Conservation (phyloP, 352 stramenopile genomes). For the Pythium biforme region DNA sequence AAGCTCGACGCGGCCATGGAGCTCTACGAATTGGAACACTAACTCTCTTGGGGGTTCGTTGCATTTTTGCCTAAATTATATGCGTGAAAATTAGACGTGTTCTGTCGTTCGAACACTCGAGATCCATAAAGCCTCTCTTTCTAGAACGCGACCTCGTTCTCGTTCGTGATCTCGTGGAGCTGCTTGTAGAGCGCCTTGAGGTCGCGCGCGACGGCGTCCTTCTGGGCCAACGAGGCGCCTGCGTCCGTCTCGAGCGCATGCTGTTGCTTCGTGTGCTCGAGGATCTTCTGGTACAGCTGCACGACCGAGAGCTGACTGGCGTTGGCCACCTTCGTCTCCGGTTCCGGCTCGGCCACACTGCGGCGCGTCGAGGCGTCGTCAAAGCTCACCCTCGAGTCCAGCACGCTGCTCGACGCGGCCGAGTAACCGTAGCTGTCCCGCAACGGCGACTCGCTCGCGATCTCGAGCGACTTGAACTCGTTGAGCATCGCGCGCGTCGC, state of each 20-base stretch:
- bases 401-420: conserved; percentile 26
- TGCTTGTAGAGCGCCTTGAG: conserved; percentile 47
- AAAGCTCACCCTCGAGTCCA: conserved; percentile 2
- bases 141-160: conserved; percentile 26
- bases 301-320: conserved; percentile 42
- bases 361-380: background rate
- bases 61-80: background rate
- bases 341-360: background rate
- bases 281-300: conserved; percentile 60
- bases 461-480: conserved; percentile 33
- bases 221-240: conserved; percentile 35
- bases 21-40: no score
- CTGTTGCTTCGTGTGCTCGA: conserved; percentile 60
- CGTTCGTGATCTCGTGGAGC: conserved; percentile 37
- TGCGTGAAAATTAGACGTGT: no score
- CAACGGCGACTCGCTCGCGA: conserved; percentile 20
- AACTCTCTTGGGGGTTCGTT: no score
- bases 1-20: no score
- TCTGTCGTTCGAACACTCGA: conserved; percentile 6
- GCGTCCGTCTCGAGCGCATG: conserved; percentile 47
- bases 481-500: conserved; percentile 34
- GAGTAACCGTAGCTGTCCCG: conserved; percentile 43
- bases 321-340: background rate
- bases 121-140: background rate
- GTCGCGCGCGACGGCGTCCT: conserved; percentile 40